Evolutionary conservation across 2,329 filamentous ascomycete species (phyloP).

Genomic region (Scedosporium aurantiacum): DNA sequence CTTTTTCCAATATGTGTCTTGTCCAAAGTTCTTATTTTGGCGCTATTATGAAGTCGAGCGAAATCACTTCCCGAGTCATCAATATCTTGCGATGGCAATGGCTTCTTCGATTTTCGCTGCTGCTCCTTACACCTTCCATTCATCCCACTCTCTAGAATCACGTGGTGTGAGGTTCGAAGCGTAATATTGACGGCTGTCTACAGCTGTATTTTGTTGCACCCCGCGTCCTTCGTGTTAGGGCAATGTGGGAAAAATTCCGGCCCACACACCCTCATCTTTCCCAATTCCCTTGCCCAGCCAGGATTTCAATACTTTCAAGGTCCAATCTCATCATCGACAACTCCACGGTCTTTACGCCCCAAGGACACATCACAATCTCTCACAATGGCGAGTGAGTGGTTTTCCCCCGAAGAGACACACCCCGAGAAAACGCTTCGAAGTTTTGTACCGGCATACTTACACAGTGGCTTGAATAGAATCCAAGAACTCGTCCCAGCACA

Average conservation of each 20-base stretch:
- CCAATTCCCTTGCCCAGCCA: conserved; percentile 2
- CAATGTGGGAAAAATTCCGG: conserved; percentile 4
- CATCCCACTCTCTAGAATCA: not conserved
- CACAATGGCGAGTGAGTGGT: conserved; percentile 7
- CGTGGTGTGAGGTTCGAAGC: not conserved
- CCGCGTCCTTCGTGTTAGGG: conserved; percentile 5
- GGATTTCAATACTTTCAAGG: not conserved
- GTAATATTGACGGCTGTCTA: not conserved
- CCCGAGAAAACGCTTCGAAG: too few relatives aligned
- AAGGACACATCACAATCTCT: conserved; percentile 3
- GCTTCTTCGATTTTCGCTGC: too few relatives aligned
- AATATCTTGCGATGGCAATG: too few relatives aligned
- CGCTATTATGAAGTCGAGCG: too few relatives aligned
- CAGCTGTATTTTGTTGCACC: not conserved
- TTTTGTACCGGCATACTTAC: not conserved
- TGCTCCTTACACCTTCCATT: too few relatives aligned
- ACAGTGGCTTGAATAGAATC: conserved; percentile 55
- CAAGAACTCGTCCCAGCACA: conserved; percentile 99
- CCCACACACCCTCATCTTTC: conserved; percentile 6
- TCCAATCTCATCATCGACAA: conserved; percentile 3
- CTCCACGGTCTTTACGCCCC: not conserved
- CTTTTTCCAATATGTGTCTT: too few relatives aligned
- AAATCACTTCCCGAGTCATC: too few relatives aligned
- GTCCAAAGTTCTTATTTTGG: too few relatives aligned
- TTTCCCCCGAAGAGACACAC: not conserved